Percentiles rank a stretch among this genome's conserved stretches.
phyloP scores from a whole-genome alignment of 2,329 filamentous ascomycete species.

The Coniochaeta hoffmannii region DNA sequence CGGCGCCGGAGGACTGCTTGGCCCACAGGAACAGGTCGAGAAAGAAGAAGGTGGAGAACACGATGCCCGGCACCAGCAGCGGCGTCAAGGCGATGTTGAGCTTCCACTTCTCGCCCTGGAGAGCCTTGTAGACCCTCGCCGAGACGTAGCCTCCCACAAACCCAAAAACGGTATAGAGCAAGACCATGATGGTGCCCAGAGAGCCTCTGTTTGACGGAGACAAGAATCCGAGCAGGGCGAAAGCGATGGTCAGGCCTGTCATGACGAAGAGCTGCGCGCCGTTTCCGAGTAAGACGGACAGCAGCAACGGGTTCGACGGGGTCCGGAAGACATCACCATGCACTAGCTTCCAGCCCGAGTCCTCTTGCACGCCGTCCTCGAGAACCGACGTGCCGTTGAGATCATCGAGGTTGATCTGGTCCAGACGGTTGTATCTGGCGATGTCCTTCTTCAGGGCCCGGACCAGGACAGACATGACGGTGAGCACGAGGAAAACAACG shows the following conservation, averaged over 20 bases:
- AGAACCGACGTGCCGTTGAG: slow-evolving; percentile 69
- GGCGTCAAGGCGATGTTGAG: slow-evolving; percentile 86
- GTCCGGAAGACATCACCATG: slow-evolving; percentile 95
- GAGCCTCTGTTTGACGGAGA: slow-evolving; percentile 94
- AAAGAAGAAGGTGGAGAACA: slow-evolving; percentile 85
- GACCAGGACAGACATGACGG: slow-evolving; percentile 86
- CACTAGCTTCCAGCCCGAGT: slow-evolving; percentile 97
- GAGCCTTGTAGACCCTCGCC: slow-evolving; percentile 86
- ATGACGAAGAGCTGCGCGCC: slow-evolving; percentile 96
- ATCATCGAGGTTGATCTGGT: slow-evolving; percentile 85
- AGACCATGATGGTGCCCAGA: slow-evolving; percentile 83
- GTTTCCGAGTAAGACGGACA: slow-evolving; percentile 85
- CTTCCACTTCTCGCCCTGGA: slow-evolving; percentile 91
- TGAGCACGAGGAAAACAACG: slow-evolving; percentile 82
- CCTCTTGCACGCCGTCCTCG: slow-evolving; percentile 92
- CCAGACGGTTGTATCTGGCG: slow-evolving; percentile 89
- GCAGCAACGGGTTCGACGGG: slow-evolving; percentile 71
- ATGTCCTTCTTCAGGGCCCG: slow-evolving; percentile 91
- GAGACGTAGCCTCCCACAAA: slow-evolving; percentile 90
- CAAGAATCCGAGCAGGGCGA: slow-evolving; percentile 88
- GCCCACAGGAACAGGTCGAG: slow-evolving; percentile 96
- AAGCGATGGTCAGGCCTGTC: slow-evolving; percentile 88
- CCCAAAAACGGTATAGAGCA: slow-evolving; percentile 88
- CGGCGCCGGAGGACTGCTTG: slow-evolving; percentile 83
- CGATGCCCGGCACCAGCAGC: slow-evolving; percentile 73